Evolutionary conservation across 2,329 filamentous ascomycete species (phyloP).

Genomic region (Conoideocrella luteorostrata): DNA sequence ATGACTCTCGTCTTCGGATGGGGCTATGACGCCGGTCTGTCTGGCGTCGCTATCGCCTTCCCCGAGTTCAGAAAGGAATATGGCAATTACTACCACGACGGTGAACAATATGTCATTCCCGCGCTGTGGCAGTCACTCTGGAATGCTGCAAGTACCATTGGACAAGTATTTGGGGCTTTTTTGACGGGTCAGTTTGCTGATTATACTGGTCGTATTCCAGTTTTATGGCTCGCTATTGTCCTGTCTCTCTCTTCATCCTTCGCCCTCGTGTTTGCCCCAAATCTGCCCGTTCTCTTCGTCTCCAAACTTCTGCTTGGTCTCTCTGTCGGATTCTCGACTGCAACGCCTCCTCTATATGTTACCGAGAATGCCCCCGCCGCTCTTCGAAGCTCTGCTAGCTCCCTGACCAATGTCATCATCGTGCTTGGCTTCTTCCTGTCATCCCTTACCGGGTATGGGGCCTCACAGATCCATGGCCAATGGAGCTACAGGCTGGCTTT

Average conservation of each 20-base stretch:
- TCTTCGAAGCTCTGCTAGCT: slow-evolving; percentile 19
- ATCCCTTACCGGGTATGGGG: slow-evolving; percentile 19
- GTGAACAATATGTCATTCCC: slow-evolving; percentile 25
- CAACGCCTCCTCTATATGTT: slow-evolving; percentile 21
- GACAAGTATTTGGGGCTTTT: too few species aligned
- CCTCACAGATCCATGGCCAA: slow-evolving; percentile 19
- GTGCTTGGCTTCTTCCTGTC: slow-evolving; percentile 23
- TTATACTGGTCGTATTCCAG: too few species aligned
- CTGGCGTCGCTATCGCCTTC: slow-evolving; percentile 28
- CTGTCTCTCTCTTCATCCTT: slow-evolving; percentile 20
- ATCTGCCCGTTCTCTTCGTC: slow-evolving; percentile 18
- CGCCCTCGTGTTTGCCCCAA: slow-evolving; percentile 20
- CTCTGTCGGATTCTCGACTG: slow-evolving; percentile 22
- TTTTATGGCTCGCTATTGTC: slow-evolving; percentile 21
- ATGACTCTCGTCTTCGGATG: slow-evolving; percentile 13
- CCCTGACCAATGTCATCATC: slow-evolving; percentile 23
- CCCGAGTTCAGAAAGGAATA: slow-evolving; percentile 27
- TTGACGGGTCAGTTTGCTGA: too few species aligned
- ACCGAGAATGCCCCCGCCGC: slow-evolving; percentile 23
- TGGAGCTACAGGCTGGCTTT: slow-evolving; percentile 22
- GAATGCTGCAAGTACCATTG: too few species aligned
- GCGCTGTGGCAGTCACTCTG: too few species aligned
- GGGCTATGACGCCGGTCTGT: slow-evolving; percentile 29
- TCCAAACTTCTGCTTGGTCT: slow-evolving; percentile 21
- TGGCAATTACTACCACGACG: slow-evolving; percentile 24